Evolutionary conservation across 208 protist genomes (phyloP), one percentile per base, ranked within the genome.

Genomic region (Trichomonas vaginalis): DNA sequence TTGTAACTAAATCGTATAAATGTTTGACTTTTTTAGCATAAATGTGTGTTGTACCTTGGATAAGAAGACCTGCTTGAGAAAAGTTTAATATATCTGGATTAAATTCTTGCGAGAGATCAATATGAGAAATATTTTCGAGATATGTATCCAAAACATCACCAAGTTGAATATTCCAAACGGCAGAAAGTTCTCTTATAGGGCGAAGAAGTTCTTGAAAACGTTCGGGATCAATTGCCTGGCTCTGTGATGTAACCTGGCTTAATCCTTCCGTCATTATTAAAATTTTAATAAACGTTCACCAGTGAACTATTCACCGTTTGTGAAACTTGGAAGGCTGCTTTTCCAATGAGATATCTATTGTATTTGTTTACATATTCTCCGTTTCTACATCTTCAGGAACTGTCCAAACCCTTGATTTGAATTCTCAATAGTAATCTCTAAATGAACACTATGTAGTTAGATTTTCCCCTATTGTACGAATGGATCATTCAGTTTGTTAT

Each of bases 21-120:
- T 92, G 86, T 39, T 92, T 92, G 4, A 92, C 86, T 92, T 92
- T 92, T 92, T 92, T 92, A 39, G 86, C 86, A 45, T 40, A 51
- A 92, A 92, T 51, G 15, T 92, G 42, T 27, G 86, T 92, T 35
- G 86, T 45, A 35, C 86, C 86, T 48, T 51, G 86, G 27, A 92
- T 35, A 51, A 92, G 45, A 51, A 92, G 45, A 8, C 86, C 86
- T 35, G 86, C 86, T 39, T 92, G 86, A 35, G 86, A 92, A 39
- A 92, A 92, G 51, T 92, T 92, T 14, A 92, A 45, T 9, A 92
- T 92, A 51, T 92, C 86, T 35, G 86, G 86, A 35, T 35, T 92
- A 15, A 56, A 92, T 48, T 92, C 86, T 2, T 92, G 15, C 8
- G 15, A 9, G 12, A 92, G 39, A 56, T 92, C 86, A n/a, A 92